Evolutionary conservation across 116 monocot genomes (phyloP).

Genomic region (Posidonia oceanica): DNA sequence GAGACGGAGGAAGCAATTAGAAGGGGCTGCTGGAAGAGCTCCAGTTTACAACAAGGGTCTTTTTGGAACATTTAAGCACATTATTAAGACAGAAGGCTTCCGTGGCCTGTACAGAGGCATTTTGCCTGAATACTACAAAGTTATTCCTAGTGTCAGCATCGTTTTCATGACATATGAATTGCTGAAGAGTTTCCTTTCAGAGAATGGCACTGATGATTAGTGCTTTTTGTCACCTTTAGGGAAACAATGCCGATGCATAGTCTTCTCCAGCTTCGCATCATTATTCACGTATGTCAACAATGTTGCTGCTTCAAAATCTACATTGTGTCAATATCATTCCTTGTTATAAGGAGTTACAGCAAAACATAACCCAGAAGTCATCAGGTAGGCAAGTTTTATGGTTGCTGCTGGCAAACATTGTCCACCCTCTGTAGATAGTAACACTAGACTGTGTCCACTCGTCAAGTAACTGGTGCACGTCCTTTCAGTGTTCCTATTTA

Average conservation of each 20-base stretch:
- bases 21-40: slow-evolving; percentile 68
- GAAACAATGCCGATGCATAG: not conserved
- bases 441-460: no score
- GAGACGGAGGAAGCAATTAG: slow-evolving; percentile 70
- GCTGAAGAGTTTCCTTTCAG: slow-evolving; percentile 36
- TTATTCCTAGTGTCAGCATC: slow-evolving; percentile 68
- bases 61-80: slow-evolving; percentile 57
- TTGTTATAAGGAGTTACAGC: no score
- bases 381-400: no score
- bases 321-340: no score
- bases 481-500: slow-evolving; percentile 1
- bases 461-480: not conserved
- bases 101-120: slow-evolving; percentile 73
- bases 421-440: no score
- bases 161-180: slow-evolving; percentile 79
- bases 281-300: no score
- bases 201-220: not conserved
- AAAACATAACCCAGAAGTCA: no score
- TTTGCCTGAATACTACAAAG: slow-evolving; percentile 81
- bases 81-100: slow-evolving; percentile 46
- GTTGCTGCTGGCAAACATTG: no score
- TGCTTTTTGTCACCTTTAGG: not conserved
- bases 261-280: no score
- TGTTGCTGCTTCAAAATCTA: no score
- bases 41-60: slow-evolving; percentile 58